phyloP scores from a whole-genome alignment of 2,329 filamentous ascomycete genomes.

The Phialophora verrucosa region DNA sequence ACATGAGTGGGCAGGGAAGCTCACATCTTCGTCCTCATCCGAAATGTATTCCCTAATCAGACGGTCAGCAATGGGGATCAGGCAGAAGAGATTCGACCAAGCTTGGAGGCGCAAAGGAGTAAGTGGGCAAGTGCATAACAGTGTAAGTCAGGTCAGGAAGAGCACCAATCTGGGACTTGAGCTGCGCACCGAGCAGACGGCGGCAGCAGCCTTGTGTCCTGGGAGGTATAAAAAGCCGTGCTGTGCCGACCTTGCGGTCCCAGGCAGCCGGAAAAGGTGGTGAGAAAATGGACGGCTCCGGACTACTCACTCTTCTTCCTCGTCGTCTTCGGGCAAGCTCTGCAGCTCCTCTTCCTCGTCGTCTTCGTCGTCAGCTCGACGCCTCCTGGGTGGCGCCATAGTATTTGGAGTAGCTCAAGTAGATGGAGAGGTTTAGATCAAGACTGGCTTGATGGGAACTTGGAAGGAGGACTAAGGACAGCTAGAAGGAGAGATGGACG shows the following conservation, averaged over 20 bases:
- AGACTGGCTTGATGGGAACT: constrained; percentile 6
- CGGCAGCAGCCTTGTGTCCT: neutral
- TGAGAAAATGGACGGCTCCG: neutral
- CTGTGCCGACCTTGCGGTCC: neutral
- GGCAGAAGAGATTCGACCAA: neutral
- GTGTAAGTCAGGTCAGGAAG: neutral
- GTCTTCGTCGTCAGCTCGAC: constrained; percentile 57
- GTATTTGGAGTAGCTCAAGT: constrained; percentile 27
- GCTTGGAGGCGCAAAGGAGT: neutral
- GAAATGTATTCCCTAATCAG: constrained; percentile 38
- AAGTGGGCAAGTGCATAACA: neutral
- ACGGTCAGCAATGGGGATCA: neutral
- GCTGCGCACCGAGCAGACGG: neutral
- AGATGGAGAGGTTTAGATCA: constrained; percentile 17
- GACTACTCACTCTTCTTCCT: constrained; percentile 56
- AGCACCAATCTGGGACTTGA: neutral
- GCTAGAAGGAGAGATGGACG: constrained; percentile 32
- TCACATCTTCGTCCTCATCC: constrained; percentile 43
- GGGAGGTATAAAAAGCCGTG: neutral
- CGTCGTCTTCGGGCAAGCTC: constrained; percentile 56
- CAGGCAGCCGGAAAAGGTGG: neutral
- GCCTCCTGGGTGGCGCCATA: constrained; percentile 55
- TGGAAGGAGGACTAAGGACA: constrained; percentile 31
- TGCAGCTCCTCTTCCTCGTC: constrained; percentile 55
- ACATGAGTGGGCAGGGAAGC: neutral